Percentiles rank a stretch among this genome's conserved stretches.
Conservation (phyloP, 768 basidiomycete species). For the Tricholoma furcatifolium region DNA sequence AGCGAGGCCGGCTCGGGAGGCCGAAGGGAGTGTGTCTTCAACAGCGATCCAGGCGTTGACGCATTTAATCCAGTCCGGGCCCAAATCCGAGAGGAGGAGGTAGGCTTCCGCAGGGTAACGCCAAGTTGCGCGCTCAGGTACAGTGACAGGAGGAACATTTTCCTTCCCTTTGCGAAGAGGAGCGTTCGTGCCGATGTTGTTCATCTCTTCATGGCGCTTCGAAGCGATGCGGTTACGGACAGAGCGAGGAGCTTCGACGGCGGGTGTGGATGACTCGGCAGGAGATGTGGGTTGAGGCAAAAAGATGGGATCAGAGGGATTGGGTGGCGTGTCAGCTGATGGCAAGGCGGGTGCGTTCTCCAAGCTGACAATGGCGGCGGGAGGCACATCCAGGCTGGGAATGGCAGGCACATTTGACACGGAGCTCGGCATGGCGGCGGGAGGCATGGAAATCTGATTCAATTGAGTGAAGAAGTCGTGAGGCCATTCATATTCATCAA, state of each 20-base stretch:
- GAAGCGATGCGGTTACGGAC: too few relatives aligned
- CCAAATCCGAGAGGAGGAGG: slow-evolving; percentile 9
- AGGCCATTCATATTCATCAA: neutral
- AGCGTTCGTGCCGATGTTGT: slow-evolving; percentile 6
- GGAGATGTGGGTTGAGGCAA: too few relatives aligned
- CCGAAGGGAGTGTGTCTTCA: neutral
- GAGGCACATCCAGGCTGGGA: too few relatives aligned
- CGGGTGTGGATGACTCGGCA: too few relatives aligned
- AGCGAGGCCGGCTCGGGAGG: neutral
- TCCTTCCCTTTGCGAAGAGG: slow-evolving; percentile 2
- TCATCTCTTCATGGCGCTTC: slow-evolving; percentile 5
- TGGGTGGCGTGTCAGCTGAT: too few relatives aligned
- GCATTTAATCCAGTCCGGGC: slow-evolving; percentile 3
- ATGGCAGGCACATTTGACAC: too few relatives aligned
- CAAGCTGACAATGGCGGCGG: too few relatives aligned
- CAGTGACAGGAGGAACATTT: neutral
- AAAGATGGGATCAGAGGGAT: too few relatives aligned
- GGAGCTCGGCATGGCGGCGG: too few relatives aligned
- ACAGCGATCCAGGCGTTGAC: slow-evolving; percentile 6
- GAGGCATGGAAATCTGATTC: too few relatives aligned
- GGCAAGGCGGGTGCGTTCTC: too few relatives aligned
- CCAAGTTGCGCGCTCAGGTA: neutral
- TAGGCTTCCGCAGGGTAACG: neutral
- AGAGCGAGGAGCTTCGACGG: too few relatives aligned
- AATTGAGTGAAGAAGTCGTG: neutral